Conservation (phyloP, 2,329 filamentous ascomycete species). For the Neopestalotiopsis sp. region DNA sequence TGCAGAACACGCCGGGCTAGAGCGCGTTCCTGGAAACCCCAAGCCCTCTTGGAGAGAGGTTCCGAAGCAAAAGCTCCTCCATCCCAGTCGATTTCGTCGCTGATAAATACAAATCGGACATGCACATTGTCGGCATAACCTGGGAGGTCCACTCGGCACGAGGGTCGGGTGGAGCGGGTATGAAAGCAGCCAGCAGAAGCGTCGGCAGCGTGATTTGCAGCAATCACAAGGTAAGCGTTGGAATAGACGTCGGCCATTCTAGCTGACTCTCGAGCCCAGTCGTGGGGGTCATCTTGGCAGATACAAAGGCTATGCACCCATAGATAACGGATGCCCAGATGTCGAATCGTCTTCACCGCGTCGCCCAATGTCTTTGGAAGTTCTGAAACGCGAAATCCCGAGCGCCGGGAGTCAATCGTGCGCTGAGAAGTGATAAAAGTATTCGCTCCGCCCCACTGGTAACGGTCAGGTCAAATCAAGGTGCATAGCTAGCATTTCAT, state of each 20-base stretch:
- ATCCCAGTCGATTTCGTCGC: constrained; percentile 10
- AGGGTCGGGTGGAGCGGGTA: neutral
- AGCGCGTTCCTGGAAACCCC: constrained; percentile 17
- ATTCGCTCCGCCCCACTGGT: neutral
- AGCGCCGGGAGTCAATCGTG: neutral
- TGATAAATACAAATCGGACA: neutral
- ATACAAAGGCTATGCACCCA: constrained; percentile 26
- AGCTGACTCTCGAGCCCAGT: constrained; percentile 22
- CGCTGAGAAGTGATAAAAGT: neutral
- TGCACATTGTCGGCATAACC: constrained; percentile 16
- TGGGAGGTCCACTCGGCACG: constrained; percentile 9
- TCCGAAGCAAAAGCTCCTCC: neutral
- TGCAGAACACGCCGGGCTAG: constrained; percentile 17
- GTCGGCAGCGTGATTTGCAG: constrained; percentile 19
- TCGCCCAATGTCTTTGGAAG: constrained; percentile 16
- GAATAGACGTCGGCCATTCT: constrained; percentile 23
- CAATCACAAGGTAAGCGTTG: constrained; percentile 21
- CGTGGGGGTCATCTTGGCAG: constrained; percentile 20
- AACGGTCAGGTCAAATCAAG: neutral
- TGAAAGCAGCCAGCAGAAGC: constrained; percentile 15
- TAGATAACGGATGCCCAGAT: constrained; percentile 16
- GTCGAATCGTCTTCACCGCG: neutral
- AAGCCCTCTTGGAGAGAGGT: constrained; percentile 9
- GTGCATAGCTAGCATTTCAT: neutral
- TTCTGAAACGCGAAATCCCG: constrained; percentile 12